phyloP scores from a whole-genome alignment of 2,329 filamentous ascomycete genomes.

The Neopestalotiopsis sp. region DNA sequence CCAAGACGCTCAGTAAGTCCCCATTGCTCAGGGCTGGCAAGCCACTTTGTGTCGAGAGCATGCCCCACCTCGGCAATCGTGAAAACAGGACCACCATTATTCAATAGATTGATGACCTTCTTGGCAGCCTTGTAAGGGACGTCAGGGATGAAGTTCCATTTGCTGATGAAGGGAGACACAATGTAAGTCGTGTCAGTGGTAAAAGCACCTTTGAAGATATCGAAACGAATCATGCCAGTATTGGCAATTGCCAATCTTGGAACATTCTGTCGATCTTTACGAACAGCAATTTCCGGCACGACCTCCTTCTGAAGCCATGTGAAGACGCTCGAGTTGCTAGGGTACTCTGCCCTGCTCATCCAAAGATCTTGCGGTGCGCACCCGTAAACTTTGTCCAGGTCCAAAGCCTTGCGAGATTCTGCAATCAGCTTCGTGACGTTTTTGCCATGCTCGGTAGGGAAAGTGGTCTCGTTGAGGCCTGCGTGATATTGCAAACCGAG shows the following conservation, averaged over 20 bases:
- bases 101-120: constrained; percentile 67
- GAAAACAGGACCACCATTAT: constrained; percentile 58
- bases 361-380: constrained; percentile 83
- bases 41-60: constrained; percentile 47
- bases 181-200: constrained; percentile 87
- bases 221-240: constrained; percentile 90
- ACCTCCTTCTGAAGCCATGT: constrained; percentile 79
- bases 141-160: constrained; percentile 76
- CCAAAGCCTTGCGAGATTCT: constrained; percentile 69
- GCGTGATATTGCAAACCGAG: constrained; percentile 84
- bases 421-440: constrained; percentile 75
- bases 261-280: constrained; percentile 60
- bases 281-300: constrained; percentile 69
- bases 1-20: not conserved
- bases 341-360: constrained; percentile 80
- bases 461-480: constrained; percentile 71
- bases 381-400: constrained; percentile 77
- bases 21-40: constrained; percentile 56
- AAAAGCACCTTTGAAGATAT: constrained; percentile 91
- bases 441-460: constrained; percentile 75
- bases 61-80: constrained; percentile 23
- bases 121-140: constrained; percentile 80
- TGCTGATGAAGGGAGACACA: constrained; percentile 85
- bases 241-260: constrained; percentile 80
- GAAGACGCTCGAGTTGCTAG: constrained; percentile 76